phyloP scores from a whole-genome alignment of 352 stramenopile species.

The Pythium graminicola region DNA sequence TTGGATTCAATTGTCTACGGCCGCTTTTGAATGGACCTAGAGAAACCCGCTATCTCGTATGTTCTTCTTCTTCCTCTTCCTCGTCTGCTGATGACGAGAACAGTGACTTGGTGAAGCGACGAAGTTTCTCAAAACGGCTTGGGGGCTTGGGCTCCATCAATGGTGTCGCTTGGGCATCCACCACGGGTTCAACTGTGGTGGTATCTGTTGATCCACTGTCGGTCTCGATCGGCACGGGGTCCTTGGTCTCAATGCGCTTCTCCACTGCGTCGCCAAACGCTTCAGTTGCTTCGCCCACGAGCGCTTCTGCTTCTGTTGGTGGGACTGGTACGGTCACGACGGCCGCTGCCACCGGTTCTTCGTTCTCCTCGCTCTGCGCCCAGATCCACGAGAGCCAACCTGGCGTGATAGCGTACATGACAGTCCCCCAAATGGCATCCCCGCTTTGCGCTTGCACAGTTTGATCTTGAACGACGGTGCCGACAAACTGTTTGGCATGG shows the following conservation, averaged over 20 bases:
- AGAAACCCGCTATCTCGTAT: background rate
- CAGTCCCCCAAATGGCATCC: constrained; percentile 71
- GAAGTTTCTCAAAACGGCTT: constrained; percentile 18
- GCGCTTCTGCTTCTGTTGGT: constrained; percentile 27
- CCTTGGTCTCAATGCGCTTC: background rate
- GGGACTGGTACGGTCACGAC: constrained; percentile 22
- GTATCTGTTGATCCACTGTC: too few species aligned
- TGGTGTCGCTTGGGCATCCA: too few species aligned
- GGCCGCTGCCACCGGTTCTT: constrained; percentile 19
- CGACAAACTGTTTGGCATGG: constrained; percentile 81
- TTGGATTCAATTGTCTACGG: constrained; percentile 73
- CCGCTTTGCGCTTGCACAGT: constrained; percentile 73
- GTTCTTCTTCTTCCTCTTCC: background rate
- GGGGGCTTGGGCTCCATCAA: background rate
- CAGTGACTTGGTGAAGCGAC: constrained; percentile 13
- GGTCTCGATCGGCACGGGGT: background rate
- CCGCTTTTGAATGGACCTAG: constrained; percentile 39
- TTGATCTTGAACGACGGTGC: constrained; percentile 69
- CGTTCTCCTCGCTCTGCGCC: constrained; percentile 25
- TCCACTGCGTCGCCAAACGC: constrained; percentile 7
- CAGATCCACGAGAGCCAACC: constrained; percentile 75
- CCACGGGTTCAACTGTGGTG: too few species aligned
- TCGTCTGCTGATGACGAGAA: background rate
- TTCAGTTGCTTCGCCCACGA: constrained; percentile 24
- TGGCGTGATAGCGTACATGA: constrained; percentile 76